Conservation (phyloP, 176 grass and related monocot species). For the Aechmea fasciata region DNA sequence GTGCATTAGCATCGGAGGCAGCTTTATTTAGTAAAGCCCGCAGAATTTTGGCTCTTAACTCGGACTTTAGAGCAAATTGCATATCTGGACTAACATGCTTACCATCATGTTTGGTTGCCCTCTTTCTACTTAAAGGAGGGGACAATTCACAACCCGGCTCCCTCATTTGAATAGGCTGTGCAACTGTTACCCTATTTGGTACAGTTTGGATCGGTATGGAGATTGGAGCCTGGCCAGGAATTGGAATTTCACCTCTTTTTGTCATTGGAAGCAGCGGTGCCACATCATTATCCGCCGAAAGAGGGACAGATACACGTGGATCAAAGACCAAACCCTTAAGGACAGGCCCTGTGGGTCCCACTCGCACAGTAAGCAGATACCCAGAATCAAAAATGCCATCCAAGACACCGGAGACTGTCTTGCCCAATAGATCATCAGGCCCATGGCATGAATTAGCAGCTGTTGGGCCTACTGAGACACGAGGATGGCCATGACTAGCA, state of each 20-base stretch:
- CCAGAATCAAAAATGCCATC: conserved; percentile 30
- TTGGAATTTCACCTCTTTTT: not conserved
- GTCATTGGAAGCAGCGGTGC: conserved; percentile 18
- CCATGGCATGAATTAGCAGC: not conserved
- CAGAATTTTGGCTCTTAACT: conserved; percentile 6
- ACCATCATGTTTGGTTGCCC: not conserved
- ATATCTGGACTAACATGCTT: not conserved
- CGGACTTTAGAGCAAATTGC: not conserved
- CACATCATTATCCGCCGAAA: conserved; percentile 28
- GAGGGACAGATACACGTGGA: conserved; percentile 18
- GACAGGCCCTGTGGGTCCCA: conserved; percentile 15
- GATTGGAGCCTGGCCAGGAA: conserved; percentile 6
- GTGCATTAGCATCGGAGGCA: not conserved
- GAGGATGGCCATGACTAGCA: not conserved
- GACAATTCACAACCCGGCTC: conserved; percentile 3
- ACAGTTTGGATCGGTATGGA: not conserved
- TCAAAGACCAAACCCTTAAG: conserved; percentile 32
- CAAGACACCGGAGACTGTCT: conserved; percentile 22
- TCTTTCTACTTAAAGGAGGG: not conserved
- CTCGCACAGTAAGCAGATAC: conserved; percentile 27
- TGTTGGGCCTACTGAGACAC: not conserved
- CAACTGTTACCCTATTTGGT: not conserved
- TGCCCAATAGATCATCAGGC: conserved; percentile 14
- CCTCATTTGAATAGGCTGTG: conserved; percentile 12
- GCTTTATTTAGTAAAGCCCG: not conserved